These are phyloP conservation scores for Penicillium sp. DNA, from an alignment of 2,329 filamentous ascomycete species.

Conservation along the genomic window DNA sequence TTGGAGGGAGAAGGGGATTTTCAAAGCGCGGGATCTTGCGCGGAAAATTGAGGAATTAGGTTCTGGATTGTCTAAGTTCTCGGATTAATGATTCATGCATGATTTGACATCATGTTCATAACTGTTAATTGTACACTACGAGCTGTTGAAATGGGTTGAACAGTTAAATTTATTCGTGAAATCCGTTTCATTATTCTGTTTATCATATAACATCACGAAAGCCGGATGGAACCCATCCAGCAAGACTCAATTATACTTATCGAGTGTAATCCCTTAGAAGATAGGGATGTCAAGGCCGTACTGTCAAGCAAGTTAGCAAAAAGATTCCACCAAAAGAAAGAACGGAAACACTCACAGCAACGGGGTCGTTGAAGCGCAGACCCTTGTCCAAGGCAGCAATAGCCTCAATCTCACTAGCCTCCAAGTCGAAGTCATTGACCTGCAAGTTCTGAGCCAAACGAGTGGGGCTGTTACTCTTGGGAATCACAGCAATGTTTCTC, in stretches of 20 bases:
- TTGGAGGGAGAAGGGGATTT: neutral
- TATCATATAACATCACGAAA: neutral
- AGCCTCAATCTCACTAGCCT: slow-evolving; percentile 64
- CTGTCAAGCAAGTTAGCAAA: slow-evolving; percentile 30
- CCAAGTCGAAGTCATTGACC: slow-evolving; percentile 66
- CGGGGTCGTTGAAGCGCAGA: slow-evolving; percentile 76
- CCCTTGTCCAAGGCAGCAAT: slow-evolving; percentile 66
- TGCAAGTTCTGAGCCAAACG: slow-evolving; percentile 50
- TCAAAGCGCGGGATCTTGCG: neutral
- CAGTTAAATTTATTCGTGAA: neutral
- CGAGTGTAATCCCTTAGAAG: slow-evolving; percentile 43
- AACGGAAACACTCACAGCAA: slow-evolving; percentile 57
- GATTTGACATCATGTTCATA: too few species aligned
- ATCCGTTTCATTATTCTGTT: slow-evolving; percentile 1
- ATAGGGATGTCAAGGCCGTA: slow-evolving; percentile 54
- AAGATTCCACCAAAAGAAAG: neutral
- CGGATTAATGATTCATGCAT: too few species aligned
- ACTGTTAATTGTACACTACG: too few species aligned
- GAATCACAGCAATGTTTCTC: slow-evolving; percentile 76
- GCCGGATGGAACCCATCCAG: neutral
- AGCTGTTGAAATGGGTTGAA: neutral
- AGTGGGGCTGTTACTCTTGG: slow-evolving; percentile 67
- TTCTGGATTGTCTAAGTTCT: neutral
- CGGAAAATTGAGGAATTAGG: neutral
- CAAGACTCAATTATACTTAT: neutral